These are phyloP conservation scores for Phytophthora melonis DNA, from an alignment of 352 stramenopile genomes.

Conservation along the genomic window DNA sequence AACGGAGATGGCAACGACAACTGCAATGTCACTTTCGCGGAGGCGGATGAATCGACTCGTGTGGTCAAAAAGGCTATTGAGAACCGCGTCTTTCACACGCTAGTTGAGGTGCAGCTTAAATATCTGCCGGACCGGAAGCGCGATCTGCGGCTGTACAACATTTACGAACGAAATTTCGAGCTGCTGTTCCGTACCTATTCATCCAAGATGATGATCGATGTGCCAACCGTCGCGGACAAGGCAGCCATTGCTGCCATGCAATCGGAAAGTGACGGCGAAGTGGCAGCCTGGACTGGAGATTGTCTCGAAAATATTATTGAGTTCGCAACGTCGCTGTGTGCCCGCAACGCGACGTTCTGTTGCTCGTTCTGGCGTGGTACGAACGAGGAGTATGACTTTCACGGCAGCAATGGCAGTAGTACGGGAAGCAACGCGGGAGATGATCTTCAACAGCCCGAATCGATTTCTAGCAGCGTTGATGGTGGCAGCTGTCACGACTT, in stretches of 20 bases:
- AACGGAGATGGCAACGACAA: constrained; percentile 44
- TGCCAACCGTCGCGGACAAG: constrained; percentile 80
- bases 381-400: constrained; percentile 48
- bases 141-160: constrained; percentile 72
- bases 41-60: constrained; percentile 52
- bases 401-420: constrained; percentile 38
- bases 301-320: constrained; percentile 85
- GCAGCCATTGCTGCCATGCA: constrained; percentile 71
- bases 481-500: constrained; percentile 69
- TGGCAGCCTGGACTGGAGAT: constrained; percentile 72
- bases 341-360: constrained; percentile 62
- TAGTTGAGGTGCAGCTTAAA: constrained; percentile 79
- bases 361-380: constrained; percentile 68
- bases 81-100: constrained; percentile 69
- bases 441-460: constrained; percentile 31
- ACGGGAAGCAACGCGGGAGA: constrained; percentile 32
- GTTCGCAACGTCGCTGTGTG: constrained; percentile 72
- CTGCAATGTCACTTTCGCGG: constrained; percentile 59
- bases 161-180: constrained; percentile 79
- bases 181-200: constrained; percentile 77
- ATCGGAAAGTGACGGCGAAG: constrained; percentile 65
- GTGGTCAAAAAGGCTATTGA: constrained; percentile 84
- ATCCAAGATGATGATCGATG: constrained; percentile 82
- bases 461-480: constrained; percentile 30
- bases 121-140: constrained; percentile 80